These are phyloP conservation scores for Gymnopilus junonius DNA, from an alignment of 768 basidiomycete species.

Conservation along the genomic window DNA sequence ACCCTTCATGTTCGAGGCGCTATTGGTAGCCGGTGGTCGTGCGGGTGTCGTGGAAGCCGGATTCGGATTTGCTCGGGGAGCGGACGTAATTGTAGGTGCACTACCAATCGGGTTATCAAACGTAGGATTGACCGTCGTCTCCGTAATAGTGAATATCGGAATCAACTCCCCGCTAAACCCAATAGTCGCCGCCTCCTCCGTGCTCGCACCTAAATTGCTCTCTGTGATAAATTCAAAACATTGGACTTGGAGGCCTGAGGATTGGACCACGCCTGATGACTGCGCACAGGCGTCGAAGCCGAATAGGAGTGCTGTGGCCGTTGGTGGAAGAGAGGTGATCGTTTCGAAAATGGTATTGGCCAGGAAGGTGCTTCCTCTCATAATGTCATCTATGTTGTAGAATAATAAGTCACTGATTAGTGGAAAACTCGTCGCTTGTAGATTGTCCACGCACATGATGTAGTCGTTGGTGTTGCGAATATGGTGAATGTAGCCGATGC, in stretches of 20 bases:
- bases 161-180: not conserved
- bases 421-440: not conserved
- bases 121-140: not conserved
- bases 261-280: not conserved
- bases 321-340: not conserved
- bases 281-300: not conserved
- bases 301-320: not conserved
- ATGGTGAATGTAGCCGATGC: not conserved
- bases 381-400: not conserved
- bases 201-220: not conserved
- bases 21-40: not conserved
- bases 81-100: not conserved
- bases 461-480: not conserved
- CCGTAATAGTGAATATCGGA: not conserved
- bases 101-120: not conserved
- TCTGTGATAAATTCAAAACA: not conserved
- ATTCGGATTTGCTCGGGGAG: not conserved
- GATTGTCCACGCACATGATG: not conserved
- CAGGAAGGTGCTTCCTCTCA: not conserved
- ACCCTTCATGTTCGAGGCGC: not conserved
- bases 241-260: not conserved
- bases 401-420: no score
- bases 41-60: not conserved
- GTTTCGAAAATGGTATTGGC: not conserved
- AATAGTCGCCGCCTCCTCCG: not conserved